Evolutionary conservation across 164 flowering plant genomes (phyloP).

Genomic region (Magnolia officinalis): DNA sequence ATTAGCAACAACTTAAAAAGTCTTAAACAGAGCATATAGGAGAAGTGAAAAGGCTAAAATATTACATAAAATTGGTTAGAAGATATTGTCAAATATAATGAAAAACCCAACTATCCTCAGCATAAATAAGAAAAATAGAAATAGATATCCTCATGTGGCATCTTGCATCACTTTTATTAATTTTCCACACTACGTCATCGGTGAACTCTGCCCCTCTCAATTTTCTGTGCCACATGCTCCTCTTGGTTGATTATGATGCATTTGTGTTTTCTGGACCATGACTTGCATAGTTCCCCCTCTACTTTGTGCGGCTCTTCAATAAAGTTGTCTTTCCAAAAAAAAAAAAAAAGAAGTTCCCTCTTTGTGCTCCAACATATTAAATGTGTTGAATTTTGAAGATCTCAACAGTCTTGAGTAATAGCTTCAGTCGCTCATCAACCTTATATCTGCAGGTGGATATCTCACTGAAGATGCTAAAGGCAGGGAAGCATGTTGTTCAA

Average conservation of each 20-base stretch:
- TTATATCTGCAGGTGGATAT: conserved; percentile 66
- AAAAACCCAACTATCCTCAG: background rate
- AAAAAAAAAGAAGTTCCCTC: too few relatives aligned
- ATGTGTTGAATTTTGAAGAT: background rate
- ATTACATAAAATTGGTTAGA: background rate
- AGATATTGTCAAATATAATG: too few relatives aligned
- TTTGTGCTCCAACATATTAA: too few relatives aligned
- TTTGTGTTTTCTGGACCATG: too few relatives aligned
- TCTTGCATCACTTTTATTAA: background rate
- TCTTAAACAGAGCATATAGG: background rate
- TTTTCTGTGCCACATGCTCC: background rate
- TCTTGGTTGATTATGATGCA: too few relatives aligned
- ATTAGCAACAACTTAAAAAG: too few relatives aligned
- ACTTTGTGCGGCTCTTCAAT: too few relatives aligned
- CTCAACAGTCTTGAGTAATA: background rate
- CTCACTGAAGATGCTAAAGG: conserved; percentile 74
- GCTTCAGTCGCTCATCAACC: conserved; percentile 1
- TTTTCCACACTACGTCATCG: background rate
- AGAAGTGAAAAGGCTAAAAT: background rate
- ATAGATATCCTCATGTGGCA: background rate
- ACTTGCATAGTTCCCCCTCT: too few relatives aligned
- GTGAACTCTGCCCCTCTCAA: background rate
- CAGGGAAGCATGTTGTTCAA: conserved; percentile 95
- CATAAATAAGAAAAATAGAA: background rate
- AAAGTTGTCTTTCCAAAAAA: too few relatives aligned